These are phyloP conservation scores for Penicillium longicatenatum DNA, from an alignment of 495 filamentous ascomycete species.

Conservation along the genomic window DNA sequence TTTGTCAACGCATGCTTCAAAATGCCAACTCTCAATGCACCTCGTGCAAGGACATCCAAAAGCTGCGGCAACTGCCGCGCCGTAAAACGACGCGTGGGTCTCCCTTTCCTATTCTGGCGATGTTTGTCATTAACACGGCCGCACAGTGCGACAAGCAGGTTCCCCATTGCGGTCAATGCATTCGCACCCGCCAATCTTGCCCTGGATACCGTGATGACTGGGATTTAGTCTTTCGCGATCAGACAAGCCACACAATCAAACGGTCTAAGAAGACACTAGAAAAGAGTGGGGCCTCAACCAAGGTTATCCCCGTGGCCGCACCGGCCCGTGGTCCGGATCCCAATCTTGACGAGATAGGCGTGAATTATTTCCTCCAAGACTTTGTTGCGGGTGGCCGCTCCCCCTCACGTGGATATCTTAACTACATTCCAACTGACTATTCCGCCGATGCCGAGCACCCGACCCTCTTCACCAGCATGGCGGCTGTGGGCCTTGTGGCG, in stretches of 20 bases:
- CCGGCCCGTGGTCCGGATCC: constrained; percentile 6
- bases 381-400: constrained; percentile 25
- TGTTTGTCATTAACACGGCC: background rate
- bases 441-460: constrained; percentile 29
- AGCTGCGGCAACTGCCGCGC: constrained; percentile 15
- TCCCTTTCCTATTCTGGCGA: background rate
- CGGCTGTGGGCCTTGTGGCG: constrained; percentile 46
- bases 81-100: constrained; percentile 14
- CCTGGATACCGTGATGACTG: constrained; percentile 35
- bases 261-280: constrained; percentile 20
- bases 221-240: constrained; percentile 51
- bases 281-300: background rate
- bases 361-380: constrained; percentile 40
- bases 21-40: background rate
- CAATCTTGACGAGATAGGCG: constrained; percentile 28
- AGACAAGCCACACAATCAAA: constrained; percentile 29
- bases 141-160: constrained; percentile 28
- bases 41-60: constrained; percentile 10
- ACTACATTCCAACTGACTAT: constrained; percentile 30
- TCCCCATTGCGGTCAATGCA: constrained; percentile 32
- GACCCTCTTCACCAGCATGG: constrained; percentile 42
- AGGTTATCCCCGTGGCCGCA: background rate
- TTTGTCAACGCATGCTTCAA: background rate
- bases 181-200: constrained; percentile 24
- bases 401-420: constrained; percentile 36